These are phyloP conservation scores for Ottelia alismoides DNA, from an alignment of 106 monocot species.

Conservation along the genomic window DNA sequence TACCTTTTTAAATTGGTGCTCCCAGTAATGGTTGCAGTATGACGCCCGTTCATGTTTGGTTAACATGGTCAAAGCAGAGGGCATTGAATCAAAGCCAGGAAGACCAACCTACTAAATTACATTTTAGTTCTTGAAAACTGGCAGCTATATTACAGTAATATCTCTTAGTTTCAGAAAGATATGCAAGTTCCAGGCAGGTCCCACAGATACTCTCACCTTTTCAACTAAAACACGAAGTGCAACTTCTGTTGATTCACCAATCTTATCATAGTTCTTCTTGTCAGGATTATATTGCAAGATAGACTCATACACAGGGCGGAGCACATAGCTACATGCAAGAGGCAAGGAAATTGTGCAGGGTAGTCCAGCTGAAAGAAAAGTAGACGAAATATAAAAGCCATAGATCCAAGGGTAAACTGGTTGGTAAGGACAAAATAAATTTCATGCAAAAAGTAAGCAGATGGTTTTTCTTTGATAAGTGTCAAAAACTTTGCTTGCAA, in stretches of 20 bases:
- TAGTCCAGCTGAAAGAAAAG: conserved; percentile 72
- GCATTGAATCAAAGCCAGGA: conserved; percentile 99
- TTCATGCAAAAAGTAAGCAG: too few relatives aligned
- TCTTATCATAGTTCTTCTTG: conserved; percentile 86
- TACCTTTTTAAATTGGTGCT: conserved; percentile 97
- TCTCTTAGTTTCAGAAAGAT: too few relatives aligned
- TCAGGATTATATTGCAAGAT: conserved; percentile 99
- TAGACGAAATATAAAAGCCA: too few relatives aligned
- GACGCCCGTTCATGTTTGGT: conserved; percentile 91
- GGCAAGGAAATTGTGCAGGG: conserved; percentile 92
- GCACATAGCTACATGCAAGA: conserved; percentile 98
- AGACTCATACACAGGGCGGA: conserved; percentile 97
- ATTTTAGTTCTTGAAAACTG: too few relatives aligned
- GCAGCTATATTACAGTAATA: too few relatives aligned
- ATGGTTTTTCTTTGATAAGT: too few relatives aligned
- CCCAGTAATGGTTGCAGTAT: conserved; percentile 98
- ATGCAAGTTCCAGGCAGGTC: too few relatives aligned
- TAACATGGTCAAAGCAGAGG: conserved; percentile 85
- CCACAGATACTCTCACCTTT: too few relatives aligned
- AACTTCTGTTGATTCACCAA: conserved; percentile 99
- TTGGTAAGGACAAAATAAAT: too few relatives aligned
- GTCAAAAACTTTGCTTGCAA: too few relatives aligned
- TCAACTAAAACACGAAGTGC: conserved; percentile 93
- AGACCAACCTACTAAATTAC: conserved; percentile 78
- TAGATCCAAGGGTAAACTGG: too few relatives aligned